A percentile compares a stretch with the other conserved stretches of the same genome.
Evolutionary conservation across 768 basidiomycete species (phyloP).

Genomic region (Podaxis mareebaensis): DNA sequence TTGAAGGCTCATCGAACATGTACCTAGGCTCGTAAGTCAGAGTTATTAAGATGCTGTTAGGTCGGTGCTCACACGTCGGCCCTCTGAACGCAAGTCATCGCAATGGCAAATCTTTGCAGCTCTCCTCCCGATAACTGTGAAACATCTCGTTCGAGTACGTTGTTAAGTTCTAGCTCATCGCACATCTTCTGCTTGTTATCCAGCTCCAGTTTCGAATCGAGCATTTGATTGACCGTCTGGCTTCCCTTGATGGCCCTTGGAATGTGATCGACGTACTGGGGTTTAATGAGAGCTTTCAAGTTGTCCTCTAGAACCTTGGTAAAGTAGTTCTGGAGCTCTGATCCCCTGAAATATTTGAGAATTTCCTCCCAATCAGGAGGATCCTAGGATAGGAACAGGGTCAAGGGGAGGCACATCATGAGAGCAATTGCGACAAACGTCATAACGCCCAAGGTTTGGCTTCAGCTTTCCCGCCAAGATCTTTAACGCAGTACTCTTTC

Average conservation of each 20-base stretch:
- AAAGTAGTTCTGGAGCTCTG: conserved; percentile 99
- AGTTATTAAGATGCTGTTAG: conserved; percentile 1
- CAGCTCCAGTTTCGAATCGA: conserved; percentile 85
- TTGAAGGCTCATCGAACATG: conserved; percentile 99
- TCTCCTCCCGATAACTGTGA: conserved; percentile 93
- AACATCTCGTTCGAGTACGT: conserved; percentile 85
- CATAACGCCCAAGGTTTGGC: conserved; percentile 96
- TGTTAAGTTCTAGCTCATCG: conserved; percentile 83
- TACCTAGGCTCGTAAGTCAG: conserved; percentile 50
- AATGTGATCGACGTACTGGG: conserved; percentile 99
- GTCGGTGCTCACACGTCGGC: conserved; percentile 83
- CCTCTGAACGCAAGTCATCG: conserved; percentile 91
- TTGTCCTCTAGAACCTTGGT: conserved; percentile 99
- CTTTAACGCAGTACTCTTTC: conserved; percentile 97
- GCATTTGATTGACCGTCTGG: conserved; percentile 87
- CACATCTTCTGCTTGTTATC: conserved; percentile 89
- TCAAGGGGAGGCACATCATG: conserved; percentile 2
- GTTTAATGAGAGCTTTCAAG: conserved; percentile 97
- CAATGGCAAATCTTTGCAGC: conserved; percentile 96
- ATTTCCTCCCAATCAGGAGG: conserved; percentile 99
- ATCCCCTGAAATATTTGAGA: conserved; percentile 96
- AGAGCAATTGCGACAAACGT: conserved; percentile 51
- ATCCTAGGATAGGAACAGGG: conserved; percentile 50
- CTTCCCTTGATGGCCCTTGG: conserved; percentile 92
- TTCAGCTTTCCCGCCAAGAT: conserved; percentile 96